A percentile compares a stretch with the other conserved stretches of the same genome.
Conservation (phyloP, 768 basidiomycete genomes). For the Tubosaeta sp. region DNA sequence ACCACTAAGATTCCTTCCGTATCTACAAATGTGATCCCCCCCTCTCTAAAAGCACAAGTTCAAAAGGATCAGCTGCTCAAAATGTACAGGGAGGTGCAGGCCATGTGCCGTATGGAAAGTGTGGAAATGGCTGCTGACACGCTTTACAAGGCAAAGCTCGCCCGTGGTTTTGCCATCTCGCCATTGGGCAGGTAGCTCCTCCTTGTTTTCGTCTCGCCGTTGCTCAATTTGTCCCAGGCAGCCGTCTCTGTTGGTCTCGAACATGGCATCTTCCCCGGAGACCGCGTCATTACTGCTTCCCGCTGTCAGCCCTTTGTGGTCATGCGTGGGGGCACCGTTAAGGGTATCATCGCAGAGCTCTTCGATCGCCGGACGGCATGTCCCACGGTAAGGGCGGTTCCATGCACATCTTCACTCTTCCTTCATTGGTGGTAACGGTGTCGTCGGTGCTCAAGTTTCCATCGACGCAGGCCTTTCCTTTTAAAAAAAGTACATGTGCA, state of each 20-base stretch:
- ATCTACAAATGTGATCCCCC: slow-evolving; percentile 74
- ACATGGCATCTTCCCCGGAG: slow-evolving; percentile 74
- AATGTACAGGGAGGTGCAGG: slow-evolving; percentile 91
- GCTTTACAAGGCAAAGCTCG: slow-evolving; percentile 94
- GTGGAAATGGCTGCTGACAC: slow-evolving; percentile 97
- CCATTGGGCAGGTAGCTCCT: slow-evolving; percentile 81
- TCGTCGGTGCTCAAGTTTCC: slow-evolving; percentile 98
- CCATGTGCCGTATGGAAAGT: slow-evolving; percentile 94
- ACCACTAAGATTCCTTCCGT: slow-evolving; percentile 91
- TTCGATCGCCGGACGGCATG: slow-evolving; percentile 89
- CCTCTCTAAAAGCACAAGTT: slow-evolving; percentile 76
- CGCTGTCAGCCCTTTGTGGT: slow-evolving; percentile 98
- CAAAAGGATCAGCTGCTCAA: slow-evolving; percentile 78
- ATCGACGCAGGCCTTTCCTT: slow-evolving; percentile 92
- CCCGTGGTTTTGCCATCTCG: slow-evolving; percentile 97
- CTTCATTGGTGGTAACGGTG: slow-evolving; percentile 99
- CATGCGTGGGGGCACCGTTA: slow-evolving; percentile 87
- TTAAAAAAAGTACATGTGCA: slow-evolving; percentile 81
- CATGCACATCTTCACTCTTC: slow-evolving; percentile 97
- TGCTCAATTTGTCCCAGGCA: slow-evolving; percentile 52
- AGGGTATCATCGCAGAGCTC: slow-evolving; percentile 87
- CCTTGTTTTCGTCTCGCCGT: background rate
- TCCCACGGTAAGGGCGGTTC: slow-evolving; percentile 97
- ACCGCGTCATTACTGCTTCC: slow-evolving; percentile 95
- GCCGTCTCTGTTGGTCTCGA: slow-evolving; percentile 97